These are phyloP conservation scores for Lepiota venenata DNA, from an alignment of 768 basidiomycete genomes.

Conservation along the genomic window DNA sequence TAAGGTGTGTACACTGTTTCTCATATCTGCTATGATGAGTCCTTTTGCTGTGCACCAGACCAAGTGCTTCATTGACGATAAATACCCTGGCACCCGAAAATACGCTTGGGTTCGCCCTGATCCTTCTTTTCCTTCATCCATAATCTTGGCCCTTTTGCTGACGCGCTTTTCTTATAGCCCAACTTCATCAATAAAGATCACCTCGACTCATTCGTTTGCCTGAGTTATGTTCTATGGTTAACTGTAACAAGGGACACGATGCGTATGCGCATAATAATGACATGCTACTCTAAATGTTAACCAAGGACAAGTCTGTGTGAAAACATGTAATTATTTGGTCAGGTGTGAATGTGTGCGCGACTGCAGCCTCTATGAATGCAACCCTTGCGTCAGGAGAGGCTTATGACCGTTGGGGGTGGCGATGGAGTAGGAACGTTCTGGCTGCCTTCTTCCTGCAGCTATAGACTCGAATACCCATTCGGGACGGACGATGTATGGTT, in stretches of 20 bases:
- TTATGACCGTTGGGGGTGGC: conserved; percentile 35
- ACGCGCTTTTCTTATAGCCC: not conserved
- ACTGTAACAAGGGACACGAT: not conserved
- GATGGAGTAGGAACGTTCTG: conserved; percentile 58
- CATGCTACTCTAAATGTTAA: too few species aligned
- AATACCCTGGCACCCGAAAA: conserved; percentile 40
- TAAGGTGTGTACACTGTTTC: conserved; percentile 20
- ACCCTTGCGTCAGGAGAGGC: conserved; percentile 1
- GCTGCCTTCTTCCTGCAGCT: conserved; percentile 49
- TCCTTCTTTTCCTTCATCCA: conserved; percentile 15
- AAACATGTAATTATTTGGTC: too few species aligned
- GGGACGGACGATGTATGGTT: conserved; percentile 64
- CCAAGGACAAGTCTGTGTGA: too few species aligned
- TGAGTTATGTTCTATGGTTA: too few species aligned
- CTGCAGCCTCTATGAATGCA: not conserved
- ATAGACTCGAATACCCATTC: conserved; percentile 77
- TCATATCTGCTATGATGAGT: conserved; percentile 35
- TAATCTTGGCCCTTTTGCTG: not conserved
- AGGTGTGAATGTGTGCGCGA: too few species aligned
- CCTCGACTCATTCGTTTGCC: not conserved
- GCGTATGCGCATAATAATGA: not conserved
- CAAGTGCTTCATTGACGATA: conserved; percentile 48
- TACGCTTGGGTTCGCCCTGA: conserved; percentile 54
- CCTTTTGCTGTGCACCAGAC: conserved; percentile 57
- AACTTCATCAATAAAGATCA: not conserved